A percentile compares a stretch with the other conserved stretches of the same genome.
These are phyloP conservation scores for Raphanus raphanistrum DNA, from an alignment of 345 rosid genomes.

Conservation along the genomic window DNA sequence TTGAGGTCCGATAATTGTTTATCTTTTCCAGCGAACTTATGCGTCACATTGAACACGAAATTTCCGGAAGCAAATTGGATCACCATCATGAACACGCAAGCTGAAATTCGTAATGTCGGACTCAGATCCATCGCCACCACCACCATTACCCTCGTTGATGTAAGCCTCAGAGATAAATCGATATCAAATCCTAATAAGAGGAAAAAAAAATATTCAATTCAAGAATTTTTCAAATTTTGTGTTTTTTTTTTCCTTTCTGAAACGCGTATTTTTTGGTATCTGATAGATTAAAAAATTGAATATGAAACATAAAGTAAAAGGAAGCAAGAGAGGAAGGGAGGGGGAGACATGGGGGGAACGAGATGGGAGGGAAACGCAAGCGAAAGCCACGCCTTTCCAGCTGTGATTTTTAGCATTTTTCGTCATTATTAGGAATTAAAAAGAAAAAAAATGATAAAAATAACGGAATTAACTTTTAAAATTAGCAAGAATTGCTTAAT, in stretches of 20 bases:
- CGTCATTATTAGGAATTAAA: background rate
- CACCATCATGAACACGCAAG: slow-evolving; percentile 31
- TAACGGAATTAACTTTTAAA: background rate
- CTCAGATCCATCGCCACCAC: slow-evolving; percentile 42
- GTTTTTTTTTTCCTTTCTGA: background rate
- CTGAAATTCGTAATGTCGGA: slow-evolving; percentile 17
- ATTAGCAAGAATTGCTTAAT: too few species aligned
- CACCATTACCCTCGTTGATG: background rate
- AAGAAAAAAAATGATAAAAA: too few species aligned
- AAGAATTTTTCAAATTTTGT: background rate
- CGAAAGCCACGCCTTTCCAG: slow-evolving; percentile 34
- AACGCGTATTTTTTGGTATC: background rate
- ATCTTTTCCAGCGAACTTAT: slow-evolving; percentile 58
- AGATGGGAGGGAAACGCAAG: slow-evolving; percentile 33
- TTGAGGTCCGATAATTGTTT: slow-evolving; percentile 52
- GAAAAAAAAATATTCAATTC: background rate
- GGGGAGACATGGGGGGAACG: slow-evolving; percentile 36
- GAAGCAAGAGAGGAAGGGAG: slow-evolving; percentile 31
- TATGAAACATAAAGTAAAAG: slow-evolving; percentile 6
- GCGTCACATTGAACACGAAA: slow-evolving; percentile 57
- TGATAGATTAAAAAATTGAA: slow-evolving; percentile 3
- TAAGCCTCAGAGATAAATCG: background rate
- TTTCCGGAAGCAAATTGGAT: slow-evolving; percentile 42
- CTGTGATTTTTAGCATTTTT: background rate
- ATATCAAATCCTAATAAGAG: background rate